Conservation (phyloP, 352 stramenopile genomes). For the Phytophthora macrochlamydospora region DNA sequence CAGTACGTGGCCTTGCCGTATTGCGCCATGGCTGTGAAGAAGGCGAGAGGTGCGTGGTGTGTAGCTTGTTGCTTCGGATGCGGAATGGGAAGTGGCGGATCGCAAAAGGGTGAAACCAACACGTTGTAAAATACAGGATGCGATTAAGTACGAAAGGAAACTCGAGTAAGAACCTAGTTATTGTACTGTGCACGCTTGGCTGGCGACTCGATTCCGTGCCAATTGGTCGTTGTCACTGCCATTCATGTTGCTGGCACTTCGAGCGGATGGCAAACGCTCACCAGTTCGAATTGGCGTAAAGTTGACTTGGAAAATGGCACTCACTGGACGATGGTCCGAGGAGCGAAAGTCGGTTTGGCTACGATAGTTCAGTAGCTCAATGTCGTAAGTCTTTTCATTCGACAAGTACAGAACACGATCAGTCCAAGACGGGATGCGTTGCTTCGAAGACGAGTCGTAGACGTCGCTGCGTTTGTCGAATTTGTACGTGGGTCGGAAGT, state of each 20-base stretch:
- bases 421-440: slow-evolving; percentile 96
- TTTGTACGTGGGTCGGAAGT: slow-evolving; percentile 96
- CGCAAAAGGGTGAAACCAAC: not conserved
- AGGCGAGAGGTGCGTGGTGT: not conserved
- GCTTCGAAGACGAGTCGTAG: slow-evolving; percentile 96
- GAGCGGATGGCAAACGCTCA: slow-evolving; percentile 10
- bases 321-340: slow-evolving; percentile 77
- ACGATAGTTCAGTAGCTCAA: slow-evolving; percentile 67
- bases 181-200: slow-evolving; percentile 25
- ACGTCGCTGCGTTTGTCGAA: slow-evolving; percentile 92
- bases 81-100: not conserved
- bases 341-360: slow-evolving; percentile 72
- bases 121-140: not conserved
- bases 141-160: not conserved
- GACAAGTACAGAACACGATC: slow-evolving; percentile 91
- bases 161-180: not conserved
- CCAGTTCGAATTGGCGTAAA: slow-evolving; percentile 25
- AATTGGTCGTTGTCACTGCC: not conserved
- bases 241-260: not conserved
- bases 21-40: slow-evolving; percentile 68
- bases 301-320: slow-evolving; percentile 64
- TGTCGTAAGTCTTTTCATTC: slow-evolving; percentile 54
- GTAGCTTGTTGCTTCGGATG: not conserved
- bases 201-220: slow-evolving; percentile 12
- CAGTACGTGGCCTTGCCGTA: slow-evolving; percentile 95